Evolutionary conservation across 1,139 yeast genomes (phyloP).

Genomic region (Kodamaea ohmeri): DNA sequence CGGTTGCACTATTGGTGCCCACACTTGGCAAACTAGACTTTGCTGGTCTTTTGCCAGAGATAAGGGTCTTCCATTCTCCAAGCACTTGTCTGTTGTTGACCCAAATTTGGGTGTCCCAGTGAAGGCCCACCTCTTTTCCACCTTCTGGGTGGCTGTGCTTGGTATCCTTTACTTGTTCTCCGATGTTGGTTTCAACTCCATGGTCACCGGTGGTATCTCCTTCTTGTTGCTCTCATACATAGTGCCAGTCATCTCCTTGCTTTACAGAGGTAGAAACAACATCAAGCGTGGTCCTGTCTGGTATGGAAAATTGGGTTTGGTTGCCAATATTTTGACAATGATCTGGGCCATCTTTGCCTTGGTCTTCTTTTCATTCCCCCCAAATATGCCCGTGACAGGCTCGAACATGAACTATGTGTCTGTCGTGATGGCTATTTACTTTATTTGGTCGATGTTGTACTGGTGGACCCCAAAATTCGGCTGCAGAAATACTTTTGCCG

Average conservation of each 20-base stretch:
- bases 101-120: constrained; percentile 45
- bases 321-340: constrained; percentile 54
- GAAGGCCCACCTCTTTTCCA: constrained; percentile 44
- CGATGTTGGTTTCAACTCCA: constrained; percentile 45
- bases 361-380: constrained; percentile 68
- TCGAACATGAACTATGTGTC: constrained; percentile 69
- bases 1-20: constrained; percentile 70
- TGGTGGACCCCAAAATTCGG: constrained; percentile 53
- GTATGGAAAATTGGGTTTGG: constrained; percentile 56
- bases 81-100: constrained; percentile 39
- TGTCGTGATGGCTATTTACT: constrained; percentile 59
- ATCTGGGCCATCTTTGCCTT: constrained; percentile 60
- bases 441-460: constrained; percentile 51
- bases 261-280: constrained; percentile 55
- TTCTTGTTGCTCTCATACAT: constrained; percentile 41
- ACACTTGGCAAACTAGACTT: constrained; percentile 74
- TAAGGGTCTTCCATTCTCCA: constrained; percentile 45
- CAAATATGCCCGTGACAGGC: constrained; percentile 59
- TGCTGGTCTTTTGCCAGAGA: constrained; percentile 81
- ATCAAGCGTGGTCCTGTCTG: constrained; percentile 66
- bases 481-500: constrained; percentile 44
- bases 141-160: constrained; percentile 38
- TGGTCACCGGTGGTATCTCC: constrained; percentile 46
- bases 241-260: constrained; percentile 48
- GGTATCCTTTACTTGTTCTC: constrained; percentile 43